Evolutionary conservation across 139 green algal genomes (phyloP), one percentile per base, ranked within the genome.

Genomic region (Desmodesmus armatus): DNA sequence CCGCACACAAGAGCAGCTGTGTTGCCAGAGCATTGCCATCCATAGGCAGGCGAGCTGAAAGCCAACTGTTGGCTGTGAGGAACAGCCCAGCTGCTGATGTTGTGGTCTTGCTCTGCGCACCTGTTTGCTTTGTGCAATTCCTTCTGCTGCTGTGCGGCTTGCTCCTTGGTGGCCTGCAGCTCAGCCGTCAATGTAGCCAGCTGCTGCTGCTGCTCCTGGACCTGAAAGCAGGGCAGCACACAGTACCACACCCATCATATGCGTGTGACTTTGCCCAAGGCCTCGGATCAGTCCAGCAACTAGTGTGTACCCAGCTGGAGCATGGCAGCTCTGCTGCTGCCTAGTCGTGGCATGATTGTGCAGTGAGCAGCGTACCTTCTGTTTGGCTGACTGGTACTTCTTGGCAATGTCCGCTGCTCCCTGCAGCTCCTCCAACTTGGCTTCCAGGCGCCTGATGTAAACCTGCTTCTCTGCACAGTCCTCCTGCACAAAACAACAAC

Each of bases 341-440:
- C 47, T 58, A 58, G 9, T 9, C 47, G 2, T 15, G 27, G 51
- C 51, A 15, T 3, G 7, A 21, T 62, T 7, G 19, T 62, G 51
- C 51, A 4, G 51, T 21, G 7, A 15, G 43, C 27, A 3, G 9
- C 17, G 29, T 37, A 82, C 76, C 53, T 82, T 82, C 23, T 65
- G 21, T 25, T 73, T 82, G 53, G 62, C 78, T 21, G 33, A 31
- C 29, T 77, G 62, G 7, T 74, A 55, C 55, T 66, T 84, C 27
- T 25, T 76, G 62, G 21, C 41, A 13, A 76, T 29, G 37, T 71
- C 76, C 19, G 37, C 76, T 41, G 27, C 55, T 23, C 29, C 62
- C 76, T 82, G 39, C 41, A 82, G 76, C 55, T 82, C 76, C 11
- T 82, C 55, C 29, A 77, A 15, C 31, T 51, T 72, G 29, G 39